Evolutionary conservation across 192 early-diverging fungal genomes (phyloP).

Genomic region (Funneliformis mosseae): DNA sequence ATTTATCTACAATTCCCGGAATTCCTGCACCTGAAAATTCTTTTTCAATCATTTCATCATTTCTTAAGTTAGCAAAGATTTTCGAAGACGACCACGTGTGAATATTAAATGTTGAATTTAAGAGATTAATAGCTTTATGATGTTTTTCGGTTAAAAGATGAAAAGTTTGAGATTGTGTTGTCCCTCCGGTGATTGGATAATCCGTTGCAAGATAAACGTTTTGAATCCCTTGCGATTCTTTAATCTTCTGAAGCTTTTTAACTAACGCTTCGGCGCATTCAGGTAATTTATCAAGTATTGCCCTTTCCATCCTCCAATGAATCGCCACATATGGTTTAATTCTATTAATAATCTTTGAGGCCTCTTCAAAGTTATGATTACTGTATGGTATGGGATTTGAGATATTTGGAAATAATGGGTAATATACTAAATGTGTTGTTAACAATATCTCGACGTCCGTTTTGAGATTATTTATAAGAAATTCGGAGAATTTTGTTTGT

Average conservation of each 20-base stretch:
- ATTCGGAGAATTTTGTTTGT: not conserved
- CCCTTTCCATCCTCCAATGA: conserved; percentile 26
- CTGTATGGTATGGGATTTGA: not conserved
- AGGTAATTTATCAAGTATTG: not conserved
- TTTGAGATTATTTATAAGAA: not conserved
- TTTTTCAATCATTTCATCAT: not conserved
- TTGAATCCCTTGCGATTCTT: not conserved
- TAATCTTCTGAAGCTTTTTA: not conserved
- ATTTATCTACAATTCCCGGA: conserved; percentile 1
- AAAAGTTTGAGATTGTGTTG: conserved; percentile 2
- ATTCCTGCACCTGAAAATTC: not conserved
- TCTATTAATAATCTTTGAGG: not conserved
- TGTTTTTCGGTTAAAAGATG: conserved; percentile 15
- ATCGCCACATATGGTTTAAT: conserved; percentile 16
- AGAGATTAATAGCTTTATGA: conserved; percentile 12
- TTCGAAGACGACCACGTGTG: not conserved
- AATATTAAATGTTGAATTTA: not conserved
- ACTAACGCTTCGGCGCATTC: conserved; percentile 9
- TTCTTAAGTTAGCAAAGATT: not conserved
- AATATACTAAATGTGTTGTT: not conserved
- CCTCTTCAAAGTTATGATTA: not conserved
- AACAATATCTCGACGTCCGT: not conserved
- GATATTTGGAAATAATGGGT: not conserved
- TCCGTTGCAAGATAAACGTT: conserved; percentile 39
- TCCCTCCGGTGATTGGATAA: conserved; percentile 20